These are phyloP conservation scores for Lodderomyces pseudojiufengensis DNA, from an alignment of 1,139 yeast genomes.

Conservation along the genomic window DNA sequence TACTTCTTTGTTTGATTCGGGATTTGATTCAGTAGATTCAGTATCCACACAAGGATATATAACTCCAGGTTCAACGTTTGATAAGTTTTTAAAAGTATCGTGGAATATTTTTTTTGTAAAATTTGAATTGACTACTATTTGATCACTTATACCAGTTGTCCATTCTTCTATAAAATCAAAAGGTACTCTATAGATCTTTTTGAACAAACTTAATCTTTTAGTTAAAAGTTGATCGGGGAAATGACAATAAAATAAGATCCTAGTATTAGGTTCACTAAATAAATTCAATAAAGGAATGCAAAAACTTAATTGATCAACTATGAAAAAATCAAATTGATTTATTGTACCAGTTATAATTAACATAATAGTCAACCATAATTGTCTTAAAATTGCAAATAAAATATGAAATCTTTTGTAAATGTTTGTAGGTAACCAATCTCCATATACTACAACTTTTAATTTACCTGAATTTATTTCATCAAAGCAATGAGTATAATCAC, in stretches of 20 bases:
- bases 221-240: conserved; percentile 90
- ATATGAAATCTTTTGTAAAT: conserved; percentile 68
- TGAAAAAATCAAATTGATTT: conserved; percentile 58
- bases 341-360: conserved; percentile 51
- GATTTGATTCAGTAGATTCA: conserved; percentile 14
- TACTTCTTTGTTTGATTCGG: conserved; percentile 30
- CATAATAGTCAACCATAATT: conserved; percentile 57
- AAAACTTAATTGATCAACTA: conserved; percentile 86
- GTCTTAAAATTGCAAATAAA: conserved; percentile 80
- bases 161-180: conserved; percentile 80
- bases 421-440: conserved; percentile 78
- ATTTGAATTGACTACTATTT: conserved; percentile 78
- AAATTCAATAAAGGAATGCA: conserved; percentile 72
- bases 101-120: conserved; percentile 74
- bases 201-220: conserved; percentile 49
- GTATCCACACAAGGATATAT: conserved; percentile 85
- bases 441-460: conserved; percentile 66
- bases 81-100: conserved; percentile 53
- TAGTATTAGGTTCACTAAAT: conserved; percentile 38
- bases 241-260: conserved; percentile 84
- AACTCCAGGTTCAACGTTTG: conserved; percentile 54
- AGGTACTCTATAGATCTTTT: conserved; percentile 69
- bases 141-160: conserved; percentile 74
- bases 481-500: conserved; percentile 82
- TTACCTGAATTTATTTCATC: conserved; percentile 69